A percentile compares a stretch with the other conserved stretches of the same genome.
Conservation (phyloP, 805 yeast species). For the Wickerhamomyces strasburgensis region DNA sequence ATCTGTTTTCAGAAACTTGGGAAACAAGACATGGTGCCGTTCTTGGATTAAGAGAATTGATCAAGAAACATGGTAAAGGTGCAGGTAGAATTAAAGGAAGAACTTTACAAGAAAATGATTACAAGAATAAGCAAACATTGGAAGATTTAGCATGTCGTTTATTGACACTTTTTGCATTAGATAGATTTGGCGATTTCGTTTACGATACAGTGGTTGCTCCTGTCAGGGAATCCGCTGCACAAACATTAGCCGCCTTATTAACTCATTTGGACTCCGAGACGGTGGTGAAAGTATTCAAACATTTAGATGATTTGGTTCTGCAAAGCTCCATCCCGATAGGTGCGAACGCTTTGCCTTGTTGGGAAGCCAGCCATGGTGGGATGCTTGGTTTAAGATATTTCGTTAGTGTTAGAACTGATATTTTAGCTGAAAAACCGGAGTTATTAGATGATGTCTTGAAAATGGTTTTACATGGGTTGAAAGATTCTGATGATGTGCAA, state of each 20-base stretch:
- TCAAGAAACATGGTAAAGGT: conserved; percentile 74
- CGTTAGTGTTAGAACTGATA: conserved; percentile 81
- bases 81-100: conserved; percentile 78
- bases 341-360: conserved; percentile 46
- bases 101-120: conserved; percentile 54
- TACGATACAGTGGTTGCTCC: conserved; percentile 98
- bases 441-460: conserved; percentile 67
- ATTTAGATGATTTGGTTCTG: conserved; percentile 62
- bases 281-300: conserved; percentile 57
- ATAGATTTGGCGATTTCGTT: conserved; percentile 94
- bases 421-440: conserved; percentile 52
- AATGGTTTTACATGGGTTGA: conserved; percentile 84
- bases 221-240: conserved; percentile 95
- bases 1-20: conserved; percentile 84
- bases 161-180: conserved; percentile 83
- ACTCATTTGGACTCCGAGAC: conserved; percentile 58
- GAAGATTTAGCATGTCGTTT: conserved; percentile 87
- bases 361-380: conserved; percentile 99
- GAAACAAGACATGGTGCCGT: conserved; percentile 95
- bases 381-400: conserved; percentile 88
- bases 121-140: conserved; percentile 59
- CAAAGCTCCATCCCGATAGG: conserved; percentile 39
- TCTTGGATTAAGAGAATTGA: conserved; percentile 82
- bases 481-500: conserved; percentile 84
- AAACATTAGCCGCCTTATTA: conserved; percentile 82